Evolutionary conservation across 148 eudicot genomes (phyloP), one percentile per base, ranked within the genome.

Genomic region (Silene latifolia): DNA sequence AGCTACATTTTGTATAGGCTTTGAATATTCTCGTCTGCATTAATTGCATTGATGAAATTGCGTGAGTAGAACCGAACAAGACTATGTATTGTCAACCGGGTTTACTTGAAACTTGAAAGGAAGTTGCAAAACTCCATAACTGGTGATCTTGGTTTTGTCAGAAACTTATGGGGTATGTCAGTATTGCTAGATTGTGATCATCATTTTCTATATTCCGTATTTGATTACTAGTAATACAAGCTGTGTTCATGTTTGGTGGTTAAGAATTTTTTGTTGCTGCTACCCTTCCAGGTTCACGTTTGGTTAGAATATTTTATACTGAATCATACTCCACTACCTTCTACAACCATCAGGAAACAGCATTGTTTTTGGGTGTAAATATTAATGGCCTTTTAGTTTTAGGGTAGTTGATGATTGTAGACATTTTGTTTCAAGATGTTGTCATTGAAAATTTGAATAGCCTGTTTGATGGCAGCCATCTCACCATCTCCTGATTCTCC

Each of bases 401-500:
- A n/a, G n/a, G n/a, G n/a, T n/a, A n/a, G n/a, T n/a, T n/a, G n/a
- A n/a, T n/a, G n/a, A n/a, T n/a, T n/a, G n/a, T n/a, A n/a, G n/a
- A n/a, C n/a, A n/a, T n/a, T n/a, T n/a, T n/a, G n/a, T n/a, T n/a
- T 5, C 20, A 1, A 20, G 2, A 18, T 74, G 13, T 46, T 46
- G 47, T 72, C 8, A 47, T 15, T 74, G 66, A 67, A 67, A 15
- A 53, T 53, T 27, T 29, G 80, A 39, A 21, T 57, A 25, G 51
- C 62, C 51, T 62, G 68, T 82, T 77, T 68, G 76, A 85, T 85
- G 90, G 84, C 88, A 8, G 63, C 72, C 12, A n/a, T 57, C n/a
- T 75, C 83, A 42, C 85, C 85, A 59, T 78, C 90, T 78, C 85
- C 89, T 15, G 73, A 48, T 77, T 72, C 85, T 48, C 19, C 83